Base-by-base conservation (phyloP, 108 stramenopile genomes). In the Discostella stelligeroides region DNA sequence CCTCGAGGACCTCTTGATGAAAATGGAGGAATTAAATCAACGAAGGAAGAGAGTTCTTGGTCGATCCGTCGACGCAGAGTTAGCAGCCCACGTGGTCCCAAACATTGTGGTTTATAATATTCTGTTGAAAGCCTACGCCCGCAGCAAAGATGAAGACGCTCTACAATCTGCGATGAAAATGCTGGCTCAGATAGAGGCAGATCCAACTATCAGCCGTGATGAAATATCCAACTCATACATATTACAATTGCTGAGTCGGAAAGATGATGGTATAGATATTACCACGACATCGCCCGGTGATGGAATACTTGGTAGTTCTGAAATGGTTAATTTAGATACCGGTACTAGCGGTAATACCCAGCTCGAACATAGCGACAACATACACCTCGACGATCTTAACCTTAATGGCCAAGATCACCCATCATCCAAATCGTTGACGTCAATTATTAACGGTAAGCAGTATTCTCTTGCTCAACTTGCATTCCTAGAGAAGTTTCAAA, bases 361-460 rank as follows among this genome's bases (percentile, higher is more conserved):
- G 20, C 29, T 17, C n/a, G 67, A 68, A 14, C 17, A 23, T 11
- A 50, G 51, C 23, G n/a, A n/a, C n/a, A n/a, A 34, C 3, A 34
- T 34, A 3, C 34, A 34, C 34, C 70, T 72, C 25, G 56, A 69
- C n/a, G 46, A 69, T 37, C 58, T 69, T 20, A 75, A 66, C 37
- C 74, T 75, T 15, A 58, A 67, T 23, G 65, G 59, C 30, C 61
- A 63, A 68, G 55, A 25, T 56, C 43, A 39, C 20, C 66, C 60
- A 53, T 41, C 65, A 67, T 27, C 62, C 2, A 68, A 62, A 51
- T 47, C 68, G 17, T 70, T 77, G 18, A 66, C 63, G 30, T 57
- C 76, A 10, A 64, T 77, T n/a, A 70, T 77, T 62, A 77, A 77
- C 53, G 40, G 67, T 68, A 30, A 63, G 67, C 13, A 38, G n/a